Base-by-base conservation (phyloP, 2,329 filamentous ascomycete genomes). In the Colletotrichum tamarilloi region DNA sequence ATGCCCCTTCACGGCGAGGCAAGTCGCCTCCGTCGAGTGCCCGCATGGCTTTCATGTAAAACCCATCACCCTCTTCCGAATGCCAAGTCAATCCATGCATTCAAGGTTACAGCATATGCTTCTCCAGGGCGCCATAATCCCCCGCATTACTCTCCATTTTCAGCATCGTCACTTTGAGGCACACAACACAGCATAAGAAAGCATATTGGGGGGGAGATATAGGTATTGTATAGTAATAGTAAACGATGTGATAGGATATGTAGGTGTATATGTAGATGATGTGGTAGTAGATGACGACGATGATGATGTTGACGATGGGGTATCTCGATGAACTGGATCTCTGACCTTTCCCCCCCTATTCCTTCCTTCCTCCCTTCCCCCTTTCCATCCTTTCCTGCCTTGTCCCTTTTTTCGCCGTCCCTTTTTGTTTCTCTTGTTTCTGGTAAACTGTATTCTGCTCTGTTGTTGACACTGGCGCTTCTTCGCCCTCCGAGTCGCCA, bases 251-350 rank as follows among this genome's bases (percentile, higher is more conserved):
- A 52, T 26, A 7, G 14, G 16, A 16, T 35, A 46, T 28, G 58
- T 49, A 14, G 49, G 35, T 49, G 46, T n/a, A 46, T 32, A 57
- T 68, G 32, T 63, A 26, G 53, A 32, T n/a, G 28, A 35, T 32
- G 28, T 22, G 30, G 56, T 49, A 62, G 46, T 57, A 58, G 67
- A 53, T 66, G 67, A 42, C 28, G 52, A 58, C 46, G 57, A 32
- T 60, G 55, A 53, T 62, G 56, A 49, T 67, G 26, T 26, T 26
- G 26, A 26, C 26, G 64, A 62, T 38, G 62, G 69, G 69, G 69
- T 72, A 72, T 72, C 69, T 72, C 58, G 65, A 64, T 72, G 67
- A 72, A 73, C 57, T 53, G 67, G 26, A 72, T 59, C 55, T 71
- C 58, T 38, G 46, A 59, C 57, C 59, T 53, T 59, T 46, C 59